Conservation (phyloP, 306 rosid genomes). For the Urtica urens region DNA sequence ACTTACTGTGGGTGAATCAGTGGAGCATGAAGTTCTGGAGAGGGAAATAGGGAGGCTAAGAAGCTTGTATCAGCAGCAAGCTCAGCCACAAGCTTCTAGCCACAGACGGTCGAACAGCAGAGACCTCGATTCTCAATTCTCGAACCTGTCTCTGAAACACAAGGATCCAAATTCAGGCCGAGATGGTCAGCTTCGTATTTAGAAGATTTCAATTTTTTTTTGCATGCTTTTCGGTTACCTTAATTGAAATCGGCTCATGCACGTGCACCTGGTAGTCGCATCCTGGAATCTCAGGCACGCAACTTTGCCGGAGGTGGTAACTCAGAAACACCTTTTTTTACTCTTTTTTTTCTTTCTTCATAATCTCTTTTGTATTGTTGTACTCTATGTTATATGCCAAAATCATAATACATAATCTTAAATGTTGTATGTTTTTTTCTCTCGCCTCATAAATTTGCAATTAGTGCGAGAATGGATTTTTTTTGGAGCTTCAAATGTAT, state of each 20-base stretch:
- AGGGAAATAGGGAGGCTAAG: conserved; percentile 93
- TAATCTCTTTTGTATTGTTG: too few species aligned
- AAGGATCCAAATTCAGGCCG: conserved; percentile 64
- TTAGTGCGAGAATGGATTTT: conserved; percentile 17
- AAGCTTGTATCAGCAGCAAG: conserved; percentile 53
- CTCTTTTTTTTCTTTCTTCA: too few species aligned
- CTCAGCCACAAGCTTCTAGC: conserved; percentile 58
- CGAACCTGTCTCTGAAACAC: conserved; percentile 77
- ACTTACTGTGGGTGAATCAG: too few species aligned
- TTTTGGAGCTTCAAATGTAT: conserved; percentile 27
- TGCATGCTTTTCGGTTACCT: conserved; percentile 29
- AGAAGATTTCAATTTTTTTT: conserved; percentile 29
- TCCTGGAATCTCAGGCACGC: conserved; percentile 41
- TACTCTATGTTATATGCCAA: conserved; percentile 19
- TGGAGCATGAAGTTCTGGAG: conserved; percentile 99
- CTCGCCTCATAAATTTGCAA: conserved; percentile 9
- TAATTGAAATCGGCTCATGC: conserved; percentile 28
- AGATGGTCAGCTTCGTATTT: conserved; percentile 68
- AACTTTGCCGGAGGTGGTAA: conserved; percentile 88
- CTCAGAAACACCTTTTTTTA: conserved; percentile 31
- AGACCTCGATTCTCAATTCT: conserved; percentile 85
- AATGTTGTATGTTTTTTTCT: conserved; percentile 19
- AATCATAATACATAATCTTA: conserved; percentile 15
- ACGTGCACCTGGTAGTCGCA: conserved; percentile 85
- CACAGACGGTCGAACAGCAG: conserved; percentile 77